phyloP scores from a whole-genome alignment of 1,284 basidiomycete genomes.

The Ceratobasidium papillatum region DNA sequence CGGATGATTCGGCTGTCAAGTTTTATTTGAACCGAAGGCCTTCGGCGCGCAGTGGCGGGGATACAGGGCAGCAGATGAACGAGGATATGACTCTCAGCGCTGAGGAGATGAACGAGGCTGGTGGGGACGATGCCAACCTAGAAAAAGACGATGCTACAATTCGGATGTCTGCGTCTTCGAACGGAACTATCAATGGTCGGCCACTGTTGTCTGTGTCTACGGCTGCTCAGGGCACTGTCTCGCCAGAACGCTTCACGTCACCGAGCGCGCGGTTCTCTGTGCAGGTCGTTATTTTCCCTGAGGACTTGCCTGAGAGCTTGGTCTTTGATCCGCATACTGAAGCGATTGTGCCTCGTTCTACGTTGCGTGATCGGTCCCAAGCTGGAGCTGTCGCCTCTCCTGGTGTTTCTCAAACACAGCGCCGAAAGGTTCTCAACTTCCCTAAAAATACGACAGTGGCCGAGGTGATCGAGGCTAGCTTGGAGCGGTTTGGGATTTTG shows the following conservation, averaged over 20 bases:
- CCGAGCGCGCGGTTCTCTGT: constrained; percentile 85
- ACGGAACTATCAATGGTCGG: neutral
- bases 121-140: constrained; percentile 51
- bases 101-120: constrained; percentile 52
- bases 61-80: neutral
- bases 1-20: constrained; percentile 95
- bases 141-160: constrained; percentile 30
- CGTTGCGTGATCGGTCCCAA: constrained; percentile 58
- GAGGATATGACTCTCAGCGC: constrained; percentile 51
- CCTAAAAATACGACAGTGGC: constrained; percentile 95
- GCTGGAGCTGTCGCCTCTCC: constrained; percentile 58
- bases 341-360: constrained; percentile 84
- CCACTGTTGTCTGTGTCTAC: constrained; percentile 19
- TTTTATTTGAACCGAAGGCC: constrained; percentile 81
- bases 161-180: constrained; percentile 33
- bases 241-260: constrained; percentile 77
- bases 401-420: constrained; percentile 65
- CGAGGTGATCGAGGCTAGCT: constrained; percentile 90
- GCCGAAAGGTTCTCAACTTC: constrained; percentile 83
- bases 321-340: constrained; percentile 91
- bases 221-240: constrained; percentile 55
- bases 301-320: constrained; percentile 93
- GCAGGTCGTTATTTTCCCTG: constrained; percentile 84
- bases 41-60: neutral
- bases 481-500: constrained; percentile 91